Evolutionary conservation across 371 early-diverging fungal genomes (phyloP), one percentile per base, ranked within the genome.

Genomic region (Rhizopus arrhizus): DNA sequence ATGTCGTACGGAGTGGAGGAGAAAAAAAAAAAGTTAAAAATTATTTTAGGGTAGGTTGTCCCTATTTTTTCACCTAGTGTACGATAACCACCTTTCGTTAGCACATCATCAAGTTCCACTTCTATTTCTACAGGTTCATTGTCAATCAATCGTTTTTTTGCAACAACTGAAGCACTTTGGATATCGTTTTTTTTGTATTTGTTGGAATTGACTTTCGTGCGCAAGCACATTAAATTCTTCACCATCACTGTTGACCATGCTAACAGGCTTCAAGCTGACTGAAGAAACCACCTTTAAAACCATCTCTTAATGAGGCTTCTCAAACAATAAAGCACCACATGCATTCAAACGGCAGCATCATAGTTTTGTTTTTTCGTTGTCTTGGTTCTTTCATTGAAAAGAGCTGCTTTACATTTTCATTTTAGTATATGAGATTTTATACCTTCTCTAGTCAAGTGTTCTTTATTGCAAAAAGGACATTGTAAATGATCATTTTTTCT

Each of bases 321-420:
- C 43, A 51, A 32, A 51, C 33, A 34, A 49, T 11, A 28, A 51
- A 43, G 41, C 47, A 56, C 56, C 56, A 56, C 56, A 56, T 46
- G 56, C 56, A 56, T 56, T 47, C 15, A 56, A 47, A 56, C 56
- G 56, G 46, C 56, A 11, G 56, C 34, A 22, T 35, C 56, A 56
- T 47, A 46, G 36, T 56, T 47, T 47, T 47, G 56, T 56, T 56
- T 56, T 56, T 45, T 56, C 46, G 34, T 56, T 47, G 46, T 45
- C 47, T 56, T 47, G 34, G 56, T 47, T 47, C 43, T 53, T 40
- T 53, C 53, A 36, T 38, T 40, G 28, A 38, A 53, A 36, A 53
- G 28, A 53, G 35, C 40, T 53, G 36, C 28, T 53, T 53, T 38
- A 40, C 53, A 38, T 40, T 53, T 53, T n/a, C 22, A 53, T 53